Evolutionary conservation across 164 flowering plant species (phyloP), one percentile per base, ranked within the genome.

Genomic region (Vitis cinerea): DNA sequence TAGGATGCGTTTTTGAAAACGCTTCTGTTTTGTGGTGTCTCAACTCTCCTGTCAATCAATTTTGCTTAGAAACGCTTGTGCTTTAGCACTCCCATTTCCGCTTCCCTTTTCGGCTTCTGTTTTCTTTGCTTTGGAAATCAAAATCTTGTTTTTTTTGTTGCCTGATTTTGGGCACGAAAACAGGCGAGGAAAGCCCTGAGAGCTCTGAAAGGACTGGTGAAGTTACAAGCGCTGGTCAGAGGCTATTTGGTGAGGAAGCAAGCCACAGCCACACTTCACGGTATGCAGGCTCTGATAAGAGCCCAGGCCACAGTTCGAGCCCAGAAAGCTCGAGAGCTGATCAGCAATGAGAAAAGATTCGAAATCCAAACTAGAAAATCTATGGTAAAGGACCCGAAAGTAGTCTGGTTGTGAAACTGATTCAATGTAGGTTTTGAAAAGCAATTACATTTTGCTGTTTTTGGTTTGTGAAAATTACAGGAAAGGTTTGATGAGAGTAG

Each of bases 101-200:
- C 19, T 52, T 69, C 15, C 1, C 49, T 0, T 14, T 67, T 23
- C 55, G 29, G 23, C 44, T 60, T 58, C n/a, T 50, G 13, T 56
- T 64, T 50, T 57, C 37, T 50, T 61, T 11, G 44, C 4, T 67
- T 56, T 15, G 61, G 57, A 19, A 49, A 50, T 64, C 19, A 27
- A 19, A 13, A 65, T 53, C n/a, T 27, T 50, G 31, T 14, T 57
- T 19, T 23, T 23, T 19, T 57, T 10, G 10, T 19, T 16, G 44
- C 44, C 44, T 6, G 10, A 4, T 5, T 30, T 57, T 60, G 63
- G 61, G 23, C 16, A 27, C 59, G 3, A 19, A 31, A 59, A 50
- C 82, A 93, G 98, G 97, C 95, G 8, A 90, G 89, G 71, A 93
- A 88, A 71, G 98, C 98, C 6, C 82, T 84, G n/a, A 72, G 88